These are phyloP conservation scores for Pelargonium australe DNA, from an alignment of 441 rosid genomes.

Conservation along the genomic window DNA sequence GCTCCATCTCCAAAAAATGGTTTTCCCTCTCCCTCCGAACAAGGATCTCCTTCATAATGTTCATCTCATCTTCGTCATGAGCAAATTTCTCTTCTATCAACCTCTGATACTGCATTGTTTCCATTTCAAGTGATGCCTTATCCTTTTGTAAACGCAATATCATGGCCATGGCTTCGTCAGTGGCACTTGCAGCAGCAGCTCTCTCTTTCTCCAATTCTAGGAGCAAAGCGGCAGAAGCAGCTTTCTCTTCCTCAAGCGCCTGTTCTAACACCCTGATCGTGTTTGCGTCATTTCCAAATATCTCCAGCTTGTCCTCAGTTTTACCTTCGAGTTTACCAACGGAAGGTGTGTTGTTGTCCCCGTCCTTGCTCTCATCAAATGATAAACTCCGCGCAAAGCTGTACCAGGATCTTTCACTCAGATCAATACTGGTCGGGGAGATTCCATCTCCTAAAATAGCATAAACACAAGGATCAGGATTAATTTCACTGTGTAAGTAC, in stretches of 20 bases:
- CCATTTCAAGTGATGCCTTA: conserved; percentile 57
- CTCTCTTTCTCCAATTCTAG: conserved; percentile 60
- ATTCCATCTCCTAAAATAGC: conserved; percentile 25
- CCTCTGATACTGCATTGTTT: conserved; percentile 53
- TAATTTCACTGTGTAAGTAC: conserved; percentile 6
- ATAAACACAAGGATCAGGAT: conserved; percentile 10
- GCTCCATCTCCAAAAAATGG: conserved; percentile 51
- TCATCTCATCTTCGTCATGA: conserved; percentile 66
- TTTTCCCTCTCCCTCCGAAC: conserved; percentile 51
- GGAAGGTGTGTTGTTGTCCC: conserved; percentile 17
- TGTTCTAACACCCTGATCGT: conserved; percentile 38
- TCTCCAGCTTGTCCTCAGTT: conserved; percentile 15
- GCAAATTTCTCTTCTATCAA: conserved; percentile 57
- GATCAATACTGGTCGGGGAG: conserved; percentile 24
- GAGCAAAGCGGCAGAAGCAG: conserved; percentile 30
- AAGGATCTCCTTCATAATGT: conserved; percentile 52
- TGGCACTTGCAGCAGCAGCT: conserved; percentile 54
- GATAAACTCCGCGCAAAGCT: background rate
- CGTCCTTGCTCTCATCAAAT: conserved; percentile 26
- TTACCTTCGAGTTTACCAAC: conserved; percentile 3
- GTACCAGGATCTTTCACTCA: conserved; percentile 22
- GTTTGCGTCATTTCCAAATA: conserved; percentile 25
- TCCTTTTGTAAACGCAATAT: conserved; percentile 53
- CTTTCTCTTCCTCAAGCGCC: conserved; percentile 43
- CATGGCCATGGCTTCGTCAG: conserved; percentile 79